phyloP scores from a whole-genome alignment of 2,329 filamentous ascomycete species.

The Pleoardoris graminearum region DNA sequence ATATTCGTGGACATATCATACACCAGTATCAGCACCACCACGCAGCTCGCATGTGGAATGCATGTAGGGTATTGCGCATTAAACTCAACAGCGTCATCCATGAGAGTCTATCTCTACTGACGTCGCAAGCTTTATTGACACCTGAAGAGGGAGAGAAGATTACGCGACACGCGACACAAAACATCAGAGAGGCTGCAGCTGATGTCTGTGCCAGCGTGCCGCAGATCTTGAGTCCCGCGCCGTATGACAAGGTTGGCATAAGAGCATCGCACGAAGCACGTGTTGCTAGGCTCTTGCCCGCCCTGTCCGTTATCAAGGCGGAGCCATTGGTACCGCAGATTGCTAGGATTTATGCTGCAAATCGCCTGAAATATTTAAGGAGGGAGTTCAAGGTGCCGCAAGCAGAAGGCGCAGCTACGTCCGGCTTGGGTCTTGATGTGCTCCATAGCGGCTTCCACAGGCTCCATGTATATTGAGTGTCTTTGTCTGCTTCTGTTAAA shows the following conservation, averaged over 20 bases:
- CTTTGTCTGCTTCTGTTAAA: neutral
- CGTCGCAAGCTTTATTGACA: neutral
- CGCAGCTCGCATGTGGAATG: constrained; percentile 22
- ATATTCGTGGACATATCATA: neutral
- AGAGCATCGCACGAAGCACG: constrained; percentile 5
- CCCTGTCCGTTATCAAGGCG: constrained; percentile 13
- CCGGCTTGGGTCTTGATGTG: constrained; percentile 7
- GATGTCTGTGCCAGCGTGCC: constrained; percentile 19
- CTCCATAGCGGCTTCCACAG: constrained; percentile 15
- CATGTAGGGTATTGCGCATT: constrained; percentile 22
- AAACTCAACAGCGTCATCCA: constrained; percentile 17
- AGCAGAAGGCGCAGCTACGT: constrained; percentile 10
- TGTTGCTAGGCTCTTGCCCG: constrained; percentile 13
- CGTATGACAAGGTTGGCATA: neutral
- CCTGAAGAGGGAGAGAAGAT: neutral
- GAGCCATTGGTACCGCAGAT: constrained; percentile 4
- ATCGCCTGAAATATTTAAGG: constrained; percentile 11
- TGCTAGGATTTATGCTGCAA: constrained; percentile 6
- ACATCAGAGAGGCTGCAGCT: constrained; percentile 7
- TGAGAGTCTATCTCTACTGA: neutral
- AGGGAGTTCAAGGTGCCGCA: constrained; percentile 14
- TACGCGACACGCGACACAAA: neutral
- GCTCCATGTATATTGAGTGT: neutral
- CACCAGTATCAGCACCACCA: constrained; percentile 16
- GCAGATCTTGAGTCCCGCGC: constrained; percentile 7